Evolutionary conservation across 768 basidiomycete genomes (phyloP).

Genomic region (Phaeotremella skinneri): DNA sequence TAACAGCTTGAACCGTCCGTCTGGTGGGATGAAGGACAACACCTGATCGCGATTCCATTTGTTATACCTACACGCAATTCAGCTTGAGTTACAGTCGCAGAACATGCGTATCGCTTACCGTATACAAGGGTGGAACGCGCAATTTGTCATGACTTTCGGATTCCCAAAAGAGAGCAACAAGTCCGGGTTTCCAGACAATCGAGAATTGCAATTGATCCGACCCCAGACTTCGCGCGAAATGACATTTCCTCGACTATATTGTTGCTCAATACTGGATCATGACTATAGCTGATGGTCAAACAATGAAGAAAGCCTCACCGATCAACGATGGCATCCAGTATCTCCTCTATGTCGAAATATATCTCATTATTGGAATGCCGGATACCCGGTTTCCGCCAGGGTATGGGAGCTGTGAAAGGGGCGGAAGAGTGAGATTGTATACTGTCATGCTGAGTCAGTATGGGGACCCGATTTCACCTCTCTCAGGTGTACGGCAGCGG

Average conservation of each 20-base stretch:
- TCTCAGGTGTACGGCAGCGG: not conserved
- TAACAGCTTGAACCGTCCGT: constrained; percentile 78
- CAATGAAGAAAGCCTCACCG: constrained; percentile 56
- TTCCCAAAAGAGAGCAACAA: constrained; percentile 73
- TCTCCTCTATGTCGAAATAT: constrained; percentile 85
- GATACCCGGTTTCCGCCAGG: constrained; percentile 84
- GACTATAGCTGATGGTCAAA: constrained; percentile 26
- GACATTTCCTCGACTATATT: constrained; percentile 64
- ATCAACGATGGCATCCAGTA: constrained; percentile 72
- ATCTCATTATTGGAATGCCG: constrained; percentile 86
- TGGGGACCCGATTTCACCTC: not conserved
- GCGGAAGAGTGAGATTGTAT: constrained; percentile 50
- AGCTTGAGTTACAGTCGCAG: not conserved
- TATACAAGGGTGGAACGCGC: constrained; percentile 88
- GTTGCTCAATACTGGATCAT: constrained; percentile 3
- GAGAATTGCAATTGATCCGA: constrained; percentile 70
- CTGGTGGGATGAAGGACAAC: constrained; percentile 89
- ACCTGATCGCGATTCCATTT: constrained; percentile 73
- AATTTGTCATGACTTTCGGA: constrained; percentile 68
- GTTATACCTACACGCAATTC: constrained; percentile 60
- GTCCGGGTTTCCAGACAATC: constrained; percentile 83
- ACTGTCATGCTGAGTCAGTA: constrained; percentile 18
- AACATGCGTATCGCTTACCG: constrained; percentile 58
- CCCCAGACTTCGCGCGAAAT: constrained; percentile 71
- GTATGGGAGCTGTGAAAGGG: constrained; percentile 82